These are phyloP conservation scores for Aspergillus luchuensis DNA, from an alignment of 2,329 filamentous ascomycete species.

Conservation along the genomic window DNA sequence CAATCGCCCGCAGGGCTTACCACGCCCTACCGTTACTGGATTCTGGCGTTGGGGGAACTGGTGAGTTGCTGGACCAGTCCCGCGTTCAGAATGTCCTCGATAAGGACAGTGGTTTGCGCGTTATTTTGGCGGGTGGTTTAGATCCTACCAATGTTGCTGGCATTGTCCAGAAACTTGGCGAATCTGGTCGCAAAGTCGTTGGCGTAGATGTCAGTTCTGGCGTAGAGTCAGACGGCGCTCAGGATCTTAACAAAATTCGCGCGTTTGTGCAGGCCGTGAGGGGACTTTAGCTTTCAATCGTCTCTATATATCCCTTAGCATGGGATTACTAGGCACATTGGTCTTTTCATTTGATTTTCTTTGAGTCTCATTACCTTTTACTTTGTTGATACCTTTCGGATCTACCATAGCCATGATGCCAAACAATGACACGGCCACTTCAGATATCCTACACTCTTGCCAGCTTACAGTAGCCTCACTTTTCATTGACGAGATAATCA, in stretches of 20 bases:
- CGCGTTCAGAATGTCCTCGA: slow-evolving; percentile 68
- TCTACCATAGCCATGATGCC: not conserved
- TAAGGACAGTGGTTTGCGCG: slow-evolving; percentile 68
- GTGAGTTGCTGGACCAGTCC: slow-evolving; percentile 71
- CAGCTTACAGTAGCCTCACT: not conserved
- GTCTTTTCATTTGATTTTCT: not conserved
- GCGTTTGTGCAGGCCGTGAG: slow-evolving; percentile 79
- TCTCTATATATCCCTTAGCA: slow-evolving; percentile 6
- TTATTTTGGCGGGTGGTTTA: slow-evolving; percentile 84
- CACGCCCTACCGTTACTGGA: slow-evolving; percentile 85
- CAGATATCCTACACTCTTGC: not conserved
- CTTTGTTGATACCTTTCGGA: not conserved
- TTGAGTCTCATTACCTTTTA: not conserved
- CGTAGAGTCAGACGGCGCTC: slow-evolving; percentile 79
- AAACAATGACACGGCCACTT: not conserved
- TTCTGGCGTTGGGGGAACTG: slow-evolving; percentile 79
- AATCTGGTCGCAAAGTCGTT: slow-evolving; percentile 64
- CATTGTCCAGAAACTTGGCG: slow-evolving; percentile 64
- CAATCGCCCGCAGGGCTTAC: slow-evolving; percentile 72
- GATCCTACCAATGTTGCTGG: slow-evolving; percentile 75
- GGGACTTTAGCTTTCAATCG: slow-evolving; percentile 37
- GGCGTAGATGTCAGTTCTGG: slow-evolving; percentile 94
- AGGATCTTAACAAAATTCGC: slow-evolving; percentile 77
- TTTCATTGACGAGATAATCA: not conserved
- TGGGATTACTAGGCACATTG: not conserved